Conservation (phyloP, 331 rosid species). For the Acacia concinna region DNA sequence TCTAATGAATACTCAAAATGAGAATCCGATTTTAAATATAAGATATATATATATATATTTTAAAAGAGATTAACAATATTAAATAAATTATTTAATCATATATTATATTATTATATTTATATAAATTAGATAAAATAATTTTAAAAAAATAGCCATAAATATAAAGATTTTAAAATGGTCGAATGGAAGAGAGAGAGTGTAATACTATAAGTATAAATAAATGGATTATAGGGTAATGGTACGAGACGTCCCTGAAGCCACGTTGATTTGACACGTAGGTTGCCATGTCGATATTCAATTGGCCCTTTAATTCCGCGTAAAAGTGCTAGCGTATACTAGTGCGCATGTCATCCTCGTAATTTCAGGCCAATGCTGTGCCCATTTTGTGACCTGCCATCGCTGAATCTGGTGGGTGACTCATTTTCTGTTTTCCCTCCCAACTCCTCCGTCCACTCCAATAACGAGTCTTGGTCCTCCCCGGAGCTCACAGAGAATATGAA, state of each 20-base stretch:
- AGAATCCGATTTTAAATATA: no score
- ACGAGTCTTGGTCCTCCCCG: background rate
- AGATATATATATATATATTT: no score
- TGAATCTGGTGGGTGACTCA: background rate
- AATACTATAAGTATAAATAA: no score
- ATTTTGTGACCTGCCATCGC: constrained; percentile 8
- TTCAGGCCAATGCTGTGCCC: background rate
- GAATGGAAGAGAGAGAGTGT: no score
- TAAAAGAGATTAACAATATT: no score
- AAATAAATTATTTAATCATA: no score
- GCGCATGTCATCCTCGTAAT: constrained; percentile 44
- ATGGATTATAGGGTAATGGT: background rate
- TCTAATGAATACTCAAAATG: no score
- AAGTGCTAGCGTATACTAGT: constrained; percentile 27
- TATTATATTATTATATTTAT: no score
- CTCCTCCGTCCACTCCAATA: background rate
- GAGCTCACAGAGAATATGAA: background rate
- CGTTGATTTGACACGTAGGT: constrained; percentile 1
- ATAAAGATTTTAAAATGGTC: no score
- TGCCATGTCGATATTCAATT: constrained; percentile 15
- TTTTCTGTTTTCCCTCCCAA: constrained; percentile 45
- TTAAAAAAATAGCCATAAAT: no score
- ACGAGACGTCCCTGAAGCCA: background rate
- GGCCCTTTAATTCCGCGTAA: constrained; percentile 31
- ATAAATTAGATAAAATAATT: no score